phyloP scores from a whole-genome alignment of 2,329 filamentous ascomycete genomes.

The Pseudocercospora ulei region DNA sequence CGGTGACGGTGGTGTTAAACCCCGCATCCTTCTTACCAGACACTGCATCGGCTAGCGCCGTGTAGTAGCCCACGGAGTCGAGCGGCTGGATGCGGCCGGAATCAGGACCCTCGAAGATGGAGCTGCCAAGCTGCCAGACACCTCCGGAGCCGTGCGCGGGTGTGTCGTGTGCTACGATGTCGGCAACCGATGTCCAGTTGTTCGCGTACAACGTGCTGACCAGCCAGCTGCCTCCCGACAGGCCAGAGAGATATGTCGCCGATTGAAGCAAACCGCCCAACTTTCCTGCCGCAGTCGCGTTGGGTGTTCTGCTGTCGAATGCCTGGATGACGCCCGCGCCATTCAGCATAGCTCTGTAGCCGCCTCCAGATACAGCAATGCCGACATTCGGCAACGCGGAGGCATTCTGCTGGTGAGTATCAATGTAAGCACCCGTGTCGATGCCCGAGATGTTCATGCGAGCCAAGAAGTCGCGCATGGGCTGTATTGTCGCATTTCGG shows the following conservation, averaged over 20 bases:
- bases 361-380: conserved; percentile 71
- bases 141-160: conserved; percentile 18
- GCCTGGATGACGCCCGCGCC: conserved; percentile 71
- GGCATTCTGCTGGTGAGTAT: conserved; percentile 47
- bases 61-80: conserved; percentile 53
- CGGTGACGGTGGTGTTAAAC: conserved; percentile 64
- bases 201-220: conserved; percentile 68
- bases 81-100: conserved; percentile 46
- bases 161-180: conserved; percentile 41
- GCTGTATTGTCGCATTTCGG: conserved; percentile 60
- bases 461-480: conserved; percentile 64
- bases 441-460: conserved; percentile 68
- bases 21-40: conserved; percentile 53
- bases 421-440: conserved; percentile 64
- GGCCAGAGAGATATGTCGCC: conserved; percentile 67
- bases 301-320: conserved; percentile 62
- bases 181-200: conserved; percentile 63
- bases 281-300: conserved; percentile 54
- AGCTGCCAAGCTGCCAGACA: conserved; percentile 55
- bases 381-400: conserved; percentile 58
- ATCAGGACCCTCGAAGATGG: conserved; percentile 52
- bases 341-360: conserved; percentile 76
- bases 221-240: conserved; percentile 77
- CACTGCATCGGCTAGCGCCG: conserved; percentile 50
- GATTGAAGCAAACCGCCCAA: conserved; percentile 73